These are phyloP conservation scores for Rhizopogon salebrosus DNA, from an alignment of 768 basidiomycete genomes.

Conservation along the genomic window DNA sequence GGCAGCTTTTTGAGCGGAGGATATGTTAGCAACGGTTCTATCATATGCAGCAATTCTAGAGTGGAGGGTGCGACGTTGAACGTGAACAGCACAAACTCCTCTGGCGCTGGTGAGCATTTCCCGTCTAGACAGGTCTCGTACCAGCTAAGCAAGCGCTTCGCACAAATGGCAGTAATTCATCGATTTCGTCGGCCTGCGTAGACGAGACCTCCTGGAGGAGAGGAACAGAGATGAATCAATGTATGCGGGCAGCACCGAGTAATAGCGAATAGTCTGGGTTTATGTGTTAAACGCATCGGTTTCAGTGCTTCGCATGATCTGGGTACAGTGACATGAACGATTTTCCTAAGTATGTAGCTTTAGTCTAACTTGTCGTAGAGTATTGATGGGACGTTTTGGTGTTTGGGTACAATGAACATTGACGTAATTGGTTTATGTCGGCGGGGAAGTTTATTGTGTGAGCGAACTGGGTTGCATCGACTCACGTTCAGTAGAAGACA, in stretches of 20 bases:
- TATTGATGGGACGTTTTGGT: too few relatives aligned
- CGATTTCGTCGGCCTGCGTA: too few relatives aligned
- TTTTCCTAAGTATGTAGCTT: too few relatives aligned
- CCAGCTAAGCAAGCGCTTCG: neutral
- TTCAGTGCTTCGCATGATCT: too few relatives aligned
- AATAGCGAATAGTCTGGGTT: too few relatives aligned
- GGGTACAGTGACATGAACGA: too few relatives aligned
- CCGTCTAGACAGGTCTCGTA: neutral
- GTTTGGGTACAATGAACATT: too few relatives aligned
- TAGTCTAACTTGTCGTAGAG: too few relatives aligned
- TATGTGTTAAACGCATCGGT: too few relatives aligned
- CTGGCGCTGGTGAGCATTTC: neutral
- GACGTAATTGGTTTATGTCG: too few relatives aligned
- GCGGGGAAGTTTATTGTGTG: too few relatives aligned
- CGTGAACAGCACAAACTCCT: neutral
- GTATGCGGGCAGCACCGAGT: conserved; percentile 35
- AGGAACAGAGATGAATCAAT: conserved; percentile 30
- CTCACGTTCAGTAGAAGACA: neutral
- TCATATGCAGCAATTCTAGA: neutral
- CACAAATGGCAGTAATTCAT: neutral
- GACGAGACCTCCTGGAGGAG: neutral
- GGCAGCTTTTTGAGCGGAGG: neutral
- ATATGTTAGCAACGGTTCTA: neutral
- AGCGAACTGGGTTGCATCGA: too few relatives aligned
- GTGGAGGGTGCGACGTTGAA: neutral